Evolutionary conservation across 352 stramenopile genomes (phyloP).

Genomic region (Thraustochytrium striatum): DNA sequence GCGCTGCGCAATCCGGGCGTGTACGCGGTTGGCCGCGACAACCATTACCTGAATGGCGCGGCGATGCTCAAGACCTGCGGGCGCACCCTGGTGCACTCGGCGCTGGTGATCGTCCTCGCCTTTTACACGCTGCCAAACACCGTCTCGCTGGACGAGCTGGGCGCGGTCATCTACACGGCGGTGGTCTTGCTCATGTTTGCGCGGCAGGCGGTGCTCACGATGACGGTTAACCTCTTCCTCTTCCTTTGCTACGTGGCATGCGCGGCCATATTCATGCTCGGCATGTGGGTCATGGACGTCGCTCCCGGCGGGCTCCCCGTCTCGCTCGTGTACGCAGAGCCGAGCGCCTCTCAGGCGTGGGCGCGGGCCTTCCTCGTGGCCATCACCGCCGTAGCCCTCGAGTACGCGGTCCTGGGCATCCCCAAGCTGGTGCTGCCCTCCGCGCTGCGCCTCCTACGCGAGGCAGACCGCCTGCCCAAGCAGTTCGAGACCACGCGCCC

Average conservation of each 20-base stretch:
- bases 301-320: neutral
- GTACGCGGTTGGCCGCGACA: conserved; percentile 47
- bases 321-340: neutral
- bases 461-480: neutral
- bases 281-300: neutral
- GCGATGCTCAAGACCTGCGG: neutral
- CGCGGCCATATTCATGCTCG: neutral
- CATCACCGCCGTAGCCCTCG: neutral
- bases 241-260: neutral
- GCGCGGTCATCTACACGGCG: conserved; percentile 49
- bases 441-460: neutral
- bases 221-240: neutral
- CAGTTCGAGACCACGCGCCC: neutral
- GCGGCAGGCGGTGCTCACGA: conserved; percentile 33
- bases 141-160: conserved; percentile 36
- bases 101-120: conserved; percentile 51
- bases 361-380: neutral
- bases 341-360: neutral
- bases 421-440: neutral
- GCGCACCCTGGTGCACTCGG: conserved; percentile 47
- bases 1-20: conserved; percentile 25
- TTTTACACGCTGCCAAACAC: conserved; percentile 31
- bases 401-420: neutral
- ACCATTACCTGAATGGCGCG: conserved; percentile 42
- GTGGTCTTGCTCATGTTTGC: conserved; percentile 49